Conservation (phyloP, 2,329 filamentous ascomycete species). For the Ceratocystis variospora region DNA sequence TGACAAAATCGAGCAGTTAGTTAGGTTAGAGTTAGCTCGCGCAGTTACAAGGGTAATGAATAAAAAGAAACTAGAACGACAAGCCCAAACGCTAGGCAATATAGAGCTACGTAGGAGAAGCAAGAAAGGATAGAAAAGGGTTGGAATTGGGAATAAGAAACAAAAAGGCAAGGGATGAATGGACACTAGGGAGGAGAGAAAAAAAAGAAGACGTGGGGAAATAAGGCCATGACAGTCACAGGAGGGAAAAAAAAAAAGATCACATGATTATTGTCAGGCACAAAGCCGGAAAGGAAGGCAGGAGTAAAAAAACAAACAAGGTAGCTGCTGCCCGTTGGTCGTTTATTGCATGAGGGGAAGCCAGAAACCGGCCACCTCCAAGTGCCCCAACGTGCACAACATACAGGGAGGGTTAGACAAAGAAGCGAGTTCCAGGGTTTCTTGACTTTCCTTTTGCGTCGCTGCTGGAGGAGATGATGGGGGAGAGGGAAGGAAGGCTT, state of each 20-base stretch:
- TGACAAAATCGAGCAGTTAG: not conserved
- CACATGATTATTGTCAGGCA: constrained; percentile 4
- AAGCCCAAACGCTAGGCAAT: too few species aligned
- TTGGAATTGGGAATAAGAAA: constrained; percentile 3
- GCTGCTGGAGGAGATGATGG: not conserved
- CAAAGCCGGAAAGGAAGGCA: not conserved
- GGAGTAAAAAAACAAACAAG: constrained; percentile 5
- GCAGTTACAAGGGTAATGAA: not conserved
- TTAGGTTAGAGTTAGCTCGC: too few species aligned
- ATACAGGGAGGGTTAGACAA: not conserved
- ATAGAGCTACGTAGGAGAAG: not conserved
- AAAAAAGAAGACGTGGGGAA: constrained; percentile 3
- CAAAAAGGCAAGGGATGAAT: not conserved
- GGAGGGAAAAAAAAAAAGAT: constrained; percentile 10
- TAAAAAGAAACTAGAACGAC: not conserved
- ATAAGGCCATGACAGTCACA: not conserved
- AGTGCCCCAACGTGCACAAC: not conserved
- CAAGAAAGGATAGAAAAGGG: not conserved
- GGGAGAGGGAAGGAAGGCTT: not conserved
- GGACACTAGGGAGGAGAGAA: not conserved
- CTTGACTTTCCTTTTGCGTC: not conserved
- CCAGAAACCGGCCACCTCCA: constrained; percentile 2
- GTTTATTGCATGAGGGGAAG: constrained; percentile 10
- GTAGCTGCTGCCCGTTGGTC: not conserved
- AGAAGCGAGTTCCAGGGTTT: not conserved